Base-by-base conservation (phyloP, 495 filamentous ascomycete genomes). In the Lasiosphaeris hirsuta region DNA sequence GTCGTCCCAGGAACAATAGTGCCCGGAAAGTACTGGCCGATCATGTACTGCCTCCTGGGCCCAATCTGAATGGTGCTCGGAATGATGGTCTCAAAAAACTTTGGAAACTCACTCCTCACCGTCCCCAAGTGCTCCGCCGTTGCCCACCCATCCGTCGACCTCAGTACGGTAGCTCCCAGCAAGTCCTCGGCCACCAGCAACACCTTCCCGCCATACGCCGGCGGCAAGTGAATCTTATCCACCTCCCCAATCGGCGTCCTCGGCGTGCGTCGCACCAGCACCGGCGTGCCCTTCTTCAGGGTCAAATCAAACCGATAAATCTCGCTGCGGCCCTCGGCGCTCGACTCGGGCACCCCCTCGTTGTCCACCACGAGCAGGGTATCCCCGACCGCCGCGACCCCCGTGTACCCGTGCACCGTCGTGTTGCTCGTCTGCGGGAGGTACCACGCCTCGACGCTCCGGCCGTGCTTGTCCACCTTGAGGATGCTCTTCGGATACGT, bases 211-310 rank as follows among this genome's bases (percentile, higher is more conserved):
- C 44, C 46, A 51, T 73, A 73, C 43, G 62, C 63, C 6, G 56
- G 50, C 6, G 68, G 68, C 23, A 73, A 61, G 38, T 64, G 63
- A 11, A 71, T 61, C 14, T 64, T 64, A 37, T 73, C 70, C 18
- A 52, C 47, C 33, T 54, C 37, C 30, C 62, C 55, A 17, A 57
- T 23, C 8, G 33, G 14, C 10, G 23, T 42, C 15, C 48, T 11
- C 7, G 63, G 58, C 11, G 54, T 64, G 30, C 54, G 45, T 7
- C 55, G 56, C 11, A 67, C 56, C 17, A 43, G 49, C 36, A 51
- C 45, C 0, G 62, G 60, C 17, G 41, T 42, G 2, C 60, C 64
- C 7, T 52, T 36, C 0, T 54, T 39, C 0, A 61, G 62, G 3
- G 39, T 41, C 63, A 62, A 51, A 17, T 67, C 65, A 40, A 70